Conservation (phyloP, 306 rosid genomes). For the Erythrophleum fordii region DNA sequence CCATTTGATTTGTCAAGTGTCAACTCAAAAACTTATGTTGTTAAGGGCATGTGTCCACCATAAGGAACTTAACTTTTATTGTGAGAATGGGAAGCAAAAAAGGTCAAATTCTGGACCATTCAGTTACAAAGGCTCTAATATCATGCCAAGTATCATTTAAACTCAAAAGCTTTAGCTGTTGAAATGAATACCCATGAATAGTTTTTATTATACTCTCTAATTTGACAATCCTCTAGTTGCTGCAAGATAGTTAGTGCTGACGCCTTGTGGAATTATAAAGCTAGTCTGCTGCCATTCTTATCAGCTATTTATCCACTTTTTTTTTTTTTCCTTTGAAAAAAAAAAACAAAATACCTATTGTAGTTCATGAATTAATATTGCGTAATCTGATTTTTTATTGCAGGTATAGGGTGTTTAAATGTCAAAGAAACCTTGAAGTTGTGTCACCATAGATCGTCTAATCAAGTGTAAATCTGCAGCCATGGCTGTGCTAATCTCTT, state of each 20-base stretch:
- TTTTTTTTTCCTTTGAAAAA: background rate
- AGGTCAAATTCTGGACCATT: background rate
- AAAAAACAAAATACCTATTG: background rate
- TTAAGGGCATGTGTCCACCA: background rate
- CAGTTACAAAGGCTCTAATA: background rate
- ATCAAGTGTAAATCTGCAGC: slow-evolving; percentile 63
- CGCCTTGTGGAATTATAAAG: background rate
- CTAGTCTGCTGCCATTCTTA: background rate
- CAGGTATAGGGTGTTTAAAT: slow-evolving; percentile 51
- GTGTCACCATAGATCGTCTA: slow-evolving; percentile 46
- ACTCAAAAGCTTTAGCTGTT: background rate
- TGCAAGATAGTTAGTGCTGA: slow-evolving; percentile 18
- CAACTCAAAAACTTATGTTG: background rate
- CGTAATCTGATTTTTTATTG: slow-evolving; percentile 38
- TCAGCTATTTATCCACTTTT: background rate
- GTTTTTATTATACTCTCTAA: background rate
- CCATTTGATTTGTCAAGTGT: background rate
- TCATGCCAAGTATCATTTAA: background rate
- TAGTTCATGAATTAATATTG: slow-evolving; percentile 31
- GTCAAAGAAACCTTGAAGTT: slow-evolving; percentile 47
- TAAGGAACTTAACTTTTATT: background rate
- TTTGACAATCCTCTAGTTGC: slow-evolving; percentile 31
- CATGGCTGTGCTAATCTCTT: slow-evolving; percentile 41
- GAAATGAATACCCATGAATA: background rate
- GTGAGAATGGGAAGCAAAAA: background rate